A percentile compares a stretch with the other conserved stretches of the same genome.
phyloP scores from a whole-genome alignment of 768 basidiomycete genomes.

The Chalciporus chontae region DNA sequence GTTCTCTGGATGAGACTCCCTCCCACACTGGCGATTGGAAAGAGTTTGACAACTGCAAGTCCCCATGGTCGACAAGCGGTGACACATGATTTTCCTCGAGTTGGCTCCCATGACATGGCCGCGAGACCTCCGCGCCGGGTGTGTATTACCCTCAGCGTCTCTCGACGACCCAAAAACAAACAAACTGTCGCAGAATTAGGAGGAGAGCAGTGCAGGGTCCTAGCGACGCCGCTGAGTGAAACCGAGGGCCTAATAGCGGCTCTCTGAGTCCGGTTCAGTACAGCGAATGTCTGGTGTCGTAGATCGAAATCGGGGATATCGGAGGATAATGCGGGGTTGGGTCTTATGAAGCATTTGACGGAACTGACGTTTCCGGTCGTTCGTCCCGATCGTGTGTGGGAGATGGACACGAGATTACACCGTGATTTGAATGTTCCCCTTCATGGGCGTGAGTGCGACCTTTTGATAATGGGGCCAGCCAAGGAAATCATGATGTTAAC shows the following conservation, averaged over 20 bases:
- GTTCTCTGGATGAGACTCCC: neutral
- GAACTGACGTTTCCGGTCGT: conserved; percentile 3
- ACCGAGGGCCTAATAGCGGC: conserved; percentile 20
- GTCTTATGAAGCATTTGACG: conserved; percentile 7
- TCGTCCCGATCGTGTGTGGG: neutral
- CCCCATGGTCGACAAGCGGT: neutral
- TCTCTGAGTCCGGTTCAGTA: conserved; percentile 26
- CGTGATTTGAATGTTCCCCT: neutral
- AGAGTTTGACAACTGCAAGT: no score
- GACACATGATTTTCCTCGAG: neutral
- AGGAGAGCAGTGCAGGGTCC: conserved; percentile 20
- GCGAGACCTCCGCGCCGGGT: conserved; percentile 22
- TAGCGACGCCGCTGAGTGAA: conserved; percentile 28
- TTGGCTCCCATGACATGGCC: conserved; percentile 7
- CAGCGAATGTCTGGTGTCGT: conserved; percentile 24
- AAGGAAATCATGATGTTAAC: no score
- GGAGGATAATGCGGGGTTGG: conserved; percentile 23
- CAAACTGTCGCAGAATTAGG: conserved; percentile 5
- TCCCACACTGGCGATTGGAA: neutral
- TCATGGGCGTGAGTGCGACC: neutral
- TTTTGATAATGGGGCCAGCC: neutral
- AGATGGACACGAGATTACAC: neutral
- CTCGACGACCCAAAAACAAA: conserved; percentile 12
- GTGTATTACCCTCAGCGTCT: conserved; percentile 8
- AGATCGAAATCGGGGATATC: conserved; percentile 29